Conservation (phyloP, 169 alveolate species). For the Eimeria falciformis region DNA sequence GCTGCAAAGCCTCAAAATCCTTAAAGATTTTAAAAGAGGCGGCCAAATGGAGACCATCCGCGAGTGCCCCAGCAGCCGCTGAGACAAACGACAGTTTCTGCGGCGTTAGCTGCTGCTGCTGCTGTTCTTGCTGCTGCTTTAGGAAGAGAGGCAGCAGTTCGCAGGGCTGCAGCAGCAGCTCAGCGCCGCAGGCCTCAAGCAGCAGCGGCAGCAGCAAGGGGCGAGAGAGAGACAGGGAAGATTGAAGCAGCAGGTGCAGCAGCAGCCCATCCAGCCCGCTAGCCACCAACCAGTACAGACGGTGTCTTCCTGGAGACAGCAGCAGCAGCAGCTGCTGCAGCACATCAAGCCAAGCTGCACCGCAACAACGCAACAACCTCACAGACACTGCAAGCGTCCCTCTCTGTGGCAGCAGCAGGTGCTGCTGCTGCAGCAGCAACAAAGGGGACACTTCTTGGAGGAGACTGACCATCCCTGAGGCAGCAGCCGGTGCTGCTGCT, state of each 20-base stretch:
- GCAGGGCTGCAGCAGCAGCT: constrained; percentile 14
- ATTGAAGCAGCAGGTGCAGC: constrained; percentile 56
- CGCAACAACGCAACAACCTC: constrained; percentile 37
- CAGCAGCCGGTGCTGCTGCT: constrained; percentile 14
- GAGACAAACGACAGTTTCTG: background rate
- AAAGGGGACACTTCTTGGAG: no score
- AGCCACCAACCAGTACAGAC: constrained; percentile 30
- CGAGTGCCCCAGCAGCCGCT: constrained; percentile 61
- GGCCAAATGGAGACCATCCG: constrained; percentile 55
- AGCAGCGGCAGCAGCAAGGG: constrained; percentile 61
- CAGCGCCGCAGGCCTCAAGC: constrained; percentile 55
- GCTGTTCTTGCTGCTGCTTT: constrained; percentile 29
- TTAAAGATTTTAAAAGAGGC: constrained; percentile 15
- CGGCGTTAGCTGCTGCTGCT: constrained; percentile 10
- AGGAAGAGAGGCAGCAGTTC: background rate
- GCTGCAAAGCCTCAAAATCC: no score
- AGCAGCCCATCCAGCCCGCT: constrained; percentile 66
- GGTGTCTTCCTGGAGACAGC: constrained; percentile 49
- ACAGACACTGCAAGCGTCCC: background rate
- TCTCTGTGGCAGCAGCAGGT: background rate
- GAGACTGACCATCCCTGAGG: no score
- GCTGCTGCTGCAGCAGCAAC: background rate
- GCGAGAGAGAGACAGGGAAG: constrained; percentile 39
- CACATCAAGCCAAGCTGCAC: constrained; percentile 55
- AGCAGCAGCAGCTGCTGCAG: constrained; percentile 75